These are phyloP conservation scores for Paramyrothecium roridum DNA, from an alignment of 2,329 filamentous ascomycete genomes.

Conservation along the genomic window DNA sequence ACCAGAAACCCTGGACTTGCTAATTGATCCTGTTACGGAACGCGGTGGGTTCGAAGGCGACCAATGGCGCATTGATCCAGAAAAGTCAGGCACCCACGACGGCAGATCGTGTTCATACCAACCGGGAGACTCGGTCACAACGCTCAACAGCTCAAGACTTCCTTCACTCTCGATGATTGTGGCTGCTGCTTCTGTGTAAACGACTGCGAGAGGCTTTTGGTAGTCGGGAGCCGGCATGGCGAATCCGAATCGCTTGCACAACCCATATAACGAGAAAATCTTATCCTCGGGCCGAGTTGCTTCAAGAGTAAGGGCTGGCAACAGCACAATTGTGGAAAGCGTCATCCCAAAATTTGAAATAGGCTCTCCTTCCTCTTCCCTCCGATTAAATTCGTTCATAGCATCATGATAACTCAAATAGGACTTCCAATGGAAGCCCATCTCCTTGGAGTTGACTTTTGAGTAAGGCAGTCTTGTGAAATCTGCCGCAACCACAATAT, in stretches of 20 bases:
- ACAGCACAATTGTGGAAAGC: neutral
- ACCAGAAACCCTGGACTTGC: neutral
- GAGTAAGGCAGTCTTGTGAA: slow-evolving; percentile 1
- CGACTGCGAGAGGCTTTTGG: neutral
- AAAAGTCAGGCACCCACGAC: slow-evolving; percentile 1
- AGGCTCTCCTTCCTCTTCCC: neutral
- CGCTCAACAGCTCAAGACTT: neutral
- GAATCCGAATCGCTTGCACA: slow-evolving; percentile 1
- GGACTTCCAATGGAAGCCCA: neutral
- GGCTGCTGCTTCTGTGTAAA: neutral
- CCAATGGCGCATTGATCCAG: neutral
- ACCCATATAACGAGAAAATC: neutral
- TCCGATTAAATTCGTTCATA: neutral
- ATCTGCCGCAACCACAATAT: neutral
- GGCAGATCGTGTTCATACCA: neutral
- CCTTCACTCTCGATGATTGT: neutral
- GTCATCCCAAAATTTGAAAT: neutral
- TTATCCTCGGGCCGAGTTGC: slow-evolving; percentile 1
- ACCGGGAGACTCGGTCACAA: neutral
- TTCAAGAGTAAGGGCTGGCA: neutral
- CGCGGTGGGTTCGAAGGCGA: neutral
- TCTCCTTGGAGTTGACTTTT: neutral
- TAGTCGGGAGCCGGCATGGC: neutral
- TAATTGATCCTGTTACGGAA: neutral
- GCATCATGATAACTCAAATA: neutral